Evolutionary conservation across 2,329 filamentous ascomycete genomes (phyloP).

Genomic region (Trichophyton rubrum): DNA sequence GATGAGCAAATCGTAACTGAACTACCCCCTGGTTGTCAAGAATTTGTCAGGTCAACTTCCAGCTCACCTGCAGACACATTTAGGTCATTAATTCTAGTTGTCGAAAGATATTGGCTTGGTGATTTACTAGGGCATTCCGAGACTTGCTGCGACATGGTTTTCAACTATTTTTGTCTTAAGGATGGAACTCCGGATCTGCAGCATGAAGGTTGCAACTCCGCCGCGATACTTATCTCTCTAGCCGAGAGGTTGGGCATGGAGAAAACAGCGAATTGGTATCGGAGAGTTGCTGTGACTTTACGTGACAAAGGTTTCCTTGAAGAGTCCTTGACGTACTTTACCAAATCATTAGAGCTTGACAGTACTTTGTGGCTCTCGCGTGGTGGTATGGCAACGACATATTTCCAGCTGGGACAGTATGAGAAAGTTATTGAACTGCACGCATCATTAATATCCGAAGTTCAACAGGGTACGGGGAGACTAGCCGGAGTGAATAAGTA

Average conservation of each 20-base stretch:
- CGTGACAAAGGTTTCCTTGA: slow-evolving; percentile 10
- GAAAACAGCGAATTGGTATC: slow-evolving; percentile 13
- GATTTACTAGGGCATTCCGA: not conserved
- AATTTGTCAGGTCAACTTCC: not conserved
- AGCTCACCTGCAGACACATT: slow-evolving; percentile 2
- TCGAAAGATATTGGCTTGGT: slow-evolving; percentile 8
- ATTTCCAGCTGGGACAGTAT: slow-evolving; percentile 8
- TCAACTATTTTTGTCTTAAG: not conserved
- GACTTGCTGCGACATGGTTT: not conserved
- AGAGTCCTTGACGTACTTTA: slow-evolving; percentile 11
- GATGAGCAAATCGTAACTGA: not conserved
- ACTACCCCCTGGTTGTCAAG: not conserved
- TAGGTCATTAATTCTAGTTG: slow-evolving; percentile 3
- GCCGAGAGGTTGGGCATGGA: slow-evolving; percentile 12
- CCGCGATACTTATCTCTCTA: slow-evolving; percentile 5
- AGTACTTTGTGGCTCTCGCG: slow-evolving; percentile 7
- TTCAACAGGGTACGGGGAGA: not conserved
- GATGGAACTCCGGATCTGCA: not conserved
- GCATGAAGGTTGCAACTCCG: not conserved
- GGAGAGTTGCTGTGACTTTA: slow-evolving; percentile 11
- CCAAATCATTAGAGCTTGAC: slow-evolving; percentile 12
- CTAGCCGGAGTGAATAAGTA: not conserved
- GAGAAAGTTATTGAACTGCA: slow-evolving; percentile 10
- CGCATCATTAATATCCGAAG: slow-evolving; percentile 2
- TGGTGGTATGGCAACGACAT: slow-evolving; percentile 8